Base-by-base conservation (phyloP, 139 green algal species). In the Zygnema cylindricum region DNA sequence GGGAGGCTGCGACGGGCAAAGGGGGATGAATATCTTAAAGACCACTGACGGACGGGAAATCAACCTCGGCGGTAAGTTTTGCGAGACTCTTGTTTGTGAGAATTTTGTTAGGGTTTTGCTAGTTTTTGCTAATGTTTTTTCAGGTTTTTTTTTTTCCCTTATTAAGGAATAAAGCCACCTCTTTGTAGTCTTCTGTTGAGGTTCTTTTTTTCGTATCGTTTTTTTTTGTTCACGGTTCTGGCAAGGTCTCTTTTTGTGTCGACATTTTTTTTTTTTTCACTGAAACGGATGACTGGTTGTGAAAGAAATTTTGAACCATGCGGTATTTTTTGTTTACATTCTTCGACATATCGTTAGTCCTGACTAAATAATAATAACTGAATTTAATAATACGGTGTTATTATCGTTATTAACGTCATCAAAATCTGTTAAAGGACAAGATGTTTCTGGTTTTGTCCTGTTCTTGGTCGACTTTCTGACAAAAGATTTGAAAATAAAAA, bases 21-120 rank as follows among this genome's bases (percentile, higher is more conserved):
- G 91, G 0, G 96, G 96, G 0, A 32, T 95, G 2, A 98, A 98
- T 92, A 87, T 98, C 82, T 90, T 97, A 81, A 32, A 96, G 0
- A 89, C 84, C 2, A 49, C 30, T 11, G 84, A 93, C 16, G 95
- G 95, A 3, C 86, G 89, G 32, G 3, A 49, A 82, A 82, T 98
- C 43, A 96, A 93, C 91, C 83, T 98, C 2, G 96, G 85, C 87
- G 85, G 85, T 90, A 22, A 73, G 41, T 40, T 81, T 81, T 40
- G n/a, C n/a, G n/a, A n/a, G 57, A 73, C 30, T 73, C 57, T 73
- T 30, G 30, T n/a, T n/a, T 73, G 57, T n/a, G 30, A 73, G 30
- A 73, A n/a, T 73, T 36, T 36, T 73, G 57, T 73, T n/a, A 73
- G 30, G 57, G 30, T n/a, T 73, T 73, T 30, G 57, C 30, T n/a